Evolutionary conservation across 306 rosid genomes (phyloP).

Genomic region (Ziziphus jujuba): DNA sequence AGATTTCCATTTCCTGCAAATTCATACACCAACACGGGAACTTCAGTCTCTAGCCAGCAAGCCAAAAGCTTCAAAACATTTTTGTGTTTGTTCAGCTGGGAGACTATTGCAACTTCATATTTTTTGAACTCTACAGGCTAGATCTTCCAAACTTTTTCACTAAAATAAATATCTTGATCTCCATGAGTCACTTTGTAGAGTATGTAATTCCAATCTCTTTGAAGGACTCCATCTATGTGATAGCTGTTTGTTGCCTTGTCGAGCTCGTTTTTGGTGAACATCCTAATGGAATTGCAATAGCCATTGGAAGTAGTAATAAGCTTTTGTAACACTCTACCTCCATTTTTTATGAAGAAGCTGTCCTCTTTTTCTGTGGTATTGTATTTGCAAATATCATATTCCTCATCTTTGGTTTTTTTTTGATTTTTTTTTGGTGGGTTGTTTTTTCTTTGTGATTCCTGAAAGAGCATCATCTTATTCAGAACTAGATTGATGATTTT

Average conservation of each 20-base stretch:
- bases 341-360: not conserved
- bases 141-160: not conserved
- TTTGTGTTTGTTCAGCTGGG: slow-evolving; percentile 9
- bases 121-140: not conserved
- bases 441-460: too few species aligned
- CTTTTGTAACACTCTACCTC: not conserved
- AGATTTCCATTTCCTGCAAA: slow-evolving; percentile 13
- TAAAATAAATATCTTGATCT: not conserved
- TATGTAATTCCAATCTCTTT: not conserved
- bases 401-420: too few species aligned
- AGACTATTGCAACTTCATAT: not conserved
- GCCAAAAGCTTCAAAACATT: slow-evolving; percentile 10
- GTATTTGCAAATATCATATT: not conserved
- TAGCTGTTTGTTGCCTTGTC: not conserved
- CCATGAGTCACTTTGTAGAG: slow-evolving; percentile 2
- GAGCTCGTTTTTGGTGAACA: not conserved
- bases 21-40: slow-evolving; percentile 1
- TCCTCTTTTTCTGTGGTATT: not conserved
- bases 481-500: too few species aligned
- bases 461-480: too few species aligned
- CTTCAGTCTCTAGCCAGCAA: not conserved
- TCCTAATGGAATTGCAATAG: not conserved
- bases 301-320: slow-evolving; percentile 1
- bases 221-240: not conserved
- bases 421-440: too few species aligned